Base-by-base conservation (phyloP, 2,329 filamentous ascomycete genomes). In the Teratosphaeria epicoccoides region DNA sequence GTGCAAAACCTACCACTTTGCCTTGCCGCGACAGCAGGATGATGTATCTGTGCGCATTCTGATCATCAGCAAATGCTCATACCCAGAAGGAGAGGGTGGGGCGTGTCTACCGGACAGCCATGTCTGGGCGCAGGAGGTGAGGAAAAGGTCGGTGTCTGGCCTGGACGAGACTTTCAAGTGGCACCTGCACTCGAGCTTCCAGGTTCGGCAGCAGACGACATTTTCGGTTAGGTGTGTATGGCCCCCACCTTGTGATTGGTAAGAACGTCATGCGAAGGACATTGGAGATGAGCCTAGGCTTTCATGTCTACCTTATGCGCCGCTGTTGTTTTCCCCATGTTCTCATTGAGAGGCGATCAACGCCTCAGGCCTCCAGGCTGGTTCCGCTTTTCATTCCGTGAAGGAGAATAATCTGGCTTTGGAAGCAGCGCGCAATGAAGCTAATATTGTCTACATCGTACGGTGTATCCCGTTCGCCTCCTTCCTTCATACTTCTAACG, bases 1-100 rank as follows among this genome's bases (percentile, higher is more conserved):
- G 49, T 33, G 23, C 9, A 45, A 49, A 46, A 79, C 89, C 65
- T 79, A 98, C 91, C 75, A 98, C 93, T 85, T 98, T 98, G 76
- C 93, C 93, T 79, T 98, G 93, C 66, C 93, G 84, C 59, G 91
- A 97, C 62, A 98, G 84, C 70, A 98, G 82, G 71, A 98, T 97
- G 63, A 98, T 78, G 71, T 98, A 98, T 77, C 93, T 97, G 65
- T 22, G 49, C 33, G 17, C 24, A 26, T 54, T 60, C 54, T 59
- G 55, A 45, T 46, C 12, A 24, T 46, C 44, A 46, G 43, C 14
- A 17, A 46, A 53, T 52, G 29, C 22, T 37, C 49, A 43, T 23
- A 11, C 3, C 17, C 40, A 12, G n/a, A 17, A 40, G 20, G 33
- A 12, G 12, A 10, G 26, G 43, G 46, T 49, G 47, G 49, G 23